phyloP scores from a whole-genome alignment of 768 basidiomycete genomes.

The Kwoniella botswanensis region DNA sequence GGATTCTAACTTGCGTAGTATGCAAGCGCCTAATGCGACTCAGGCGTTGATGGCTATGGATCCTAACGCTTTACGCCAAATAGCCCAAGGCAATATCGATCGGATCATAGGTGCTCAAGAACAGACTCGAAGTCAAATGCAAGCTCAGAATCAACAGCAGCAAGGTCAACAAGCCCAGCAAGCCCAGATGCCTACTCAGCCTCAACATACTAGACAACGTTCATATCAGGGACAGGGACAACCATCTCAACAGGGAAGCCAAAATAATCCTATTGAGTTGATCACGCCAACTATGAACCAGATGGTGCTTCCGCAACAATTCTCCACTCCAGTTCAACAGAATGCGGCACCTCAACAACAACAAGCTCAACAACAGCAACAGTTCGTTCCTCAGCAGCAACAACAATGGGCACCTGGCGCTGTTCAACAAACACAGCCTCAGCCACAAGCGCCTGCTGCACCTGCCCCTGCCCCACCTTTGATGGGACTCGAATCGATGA shows the following conservation, averaged over 20 bases:
- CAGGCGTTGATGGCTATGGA: conserved; percentile 20
- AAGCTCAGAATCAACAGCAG: conserved; percentile 8
- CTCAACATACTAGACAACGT: conserved; percentile 17
- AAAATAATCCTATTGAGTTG: conserved; percentile 46
- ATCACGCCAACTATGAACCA: conserved; percentile 34
- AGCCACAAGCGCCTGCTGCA: conserved; percentile 15
- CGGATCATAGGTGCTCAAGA: not conserved
- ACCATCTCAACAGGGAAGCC: conserved; percentile 29
- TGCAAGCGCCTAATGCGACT: conserved; percentile 17
- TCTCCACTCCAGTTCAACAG: conserved; percentile 28
- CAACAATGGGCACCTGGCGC: conserved; percentile 5
- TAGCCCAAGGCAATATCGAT: conserved; percentile 18
- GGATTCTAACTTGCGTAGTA: conserved; percentile 2
- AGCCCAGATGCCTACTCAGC: conserved; percentile 17
- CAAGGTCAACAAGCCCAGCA: conserved; percentile 5
- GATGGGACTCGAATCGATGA: conserved; percentile 25
- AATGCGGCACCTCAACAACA: conserved; percentile 19
- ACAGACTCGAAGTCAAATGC: not conserved
- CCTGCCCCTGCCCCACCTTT: conserved; percentile 14
- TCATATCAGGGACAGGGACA: conserved; percentile 17
- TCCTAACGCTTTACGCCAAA: conserved; percentile 1
- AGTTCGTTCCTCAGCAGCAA: conserved; percentile 15
- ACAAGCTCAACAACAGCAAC: conserved; percentile 15
- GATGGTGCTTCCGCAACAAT: conserved; percentile 13
- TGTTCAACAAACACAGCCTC: conserved; percentile 15